Evolutionary conservation across 371 early-diverging fungal species (phyloP).

Genomic region (Mucor piriformis): DNA sequence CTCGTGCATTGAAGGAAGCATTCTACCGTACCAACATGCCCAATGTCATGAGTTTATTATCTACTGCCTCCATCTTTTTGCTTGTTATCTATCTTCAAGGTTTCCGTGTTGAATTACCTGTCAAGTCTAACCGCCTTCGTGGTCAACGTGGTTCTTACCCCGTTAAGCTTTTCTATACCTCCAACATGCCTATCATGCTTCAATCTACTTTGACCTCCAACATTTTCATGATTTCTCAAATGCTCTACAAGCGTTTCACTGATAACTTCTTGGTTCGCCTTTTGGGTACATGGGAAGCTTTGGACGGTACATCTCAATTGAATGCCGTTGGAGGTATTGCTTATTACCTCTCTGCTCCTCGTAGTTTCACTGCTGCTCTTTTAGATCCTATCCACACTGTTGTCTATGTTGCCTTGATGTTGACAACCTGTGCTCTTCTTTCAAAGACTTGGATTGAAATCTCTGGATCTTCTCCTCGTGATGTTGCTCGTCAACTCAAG

Average conservation of each 20-base stretch:
- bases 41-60: conserved; percentile 95
- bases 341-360: conserved; percentile 99
- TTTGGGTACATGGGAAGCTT: conserved; percentile 97
- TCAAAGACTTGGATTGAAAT: conserved; percentile 99
- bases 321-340: conserved; percentile 96
- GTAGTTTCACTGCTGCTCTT: conserved; percentile 81
- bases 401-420: conserved; percentile 93
- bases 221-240: conserved; percentile 97
- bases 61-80: conserved; percentile 94
- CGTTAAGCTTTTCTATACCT: conserved; percentile 99
- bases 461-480: conserved; percentile 95
- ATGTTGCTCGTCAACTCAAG: conserved; percentile 98
- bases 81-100: conserved; percentile 99
- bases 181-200: conserved; percentile 99
- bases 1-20: conserved; percentile 98
- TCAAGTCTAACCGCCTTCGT: conserved; percentile 96
- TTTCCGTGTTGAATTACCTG: conserved; percentile 99
- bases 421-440: conserved; percentile 95
- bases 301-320: conserved; percentile 91
- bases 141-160: conserved; percentile 99
- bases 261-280: conserved; percentile 93
- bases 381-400: conserved; percentile 96
- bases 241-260: conserved; percentile 97
- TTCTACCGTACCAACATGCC: conserved; percentile 91
- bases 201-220: conserved; percentile 98